These are phyloP conservation scores for Fallopia convolvulus DNA, from an alignment of 148 eudicot species.

Conservation along the genomic window DNA sequence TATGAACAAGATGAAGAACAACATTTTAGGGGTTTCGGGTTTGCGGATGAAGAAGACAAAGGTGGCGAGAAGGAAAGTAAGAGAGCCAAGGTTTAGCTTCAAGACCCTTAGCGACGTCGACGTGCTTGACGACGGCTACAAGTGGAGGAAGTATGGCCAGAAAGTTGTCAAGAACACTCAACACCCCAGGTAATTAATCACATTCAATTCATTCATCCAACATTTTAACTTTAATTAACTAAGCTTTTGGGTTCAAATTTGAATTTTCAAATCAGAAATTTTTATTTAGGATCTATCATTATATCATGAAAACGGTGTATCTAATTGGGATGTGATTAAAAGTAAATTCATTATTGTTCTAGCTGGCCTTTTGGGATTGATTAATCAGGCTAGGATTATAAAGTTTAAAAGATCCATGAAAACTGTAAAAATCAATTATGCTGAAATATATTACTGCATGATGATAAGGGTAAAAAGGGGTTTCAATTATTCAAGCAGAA, in stretches of 20 bases:
- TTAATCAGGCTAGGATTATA: background rate
- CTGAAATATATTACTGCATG: background rate
- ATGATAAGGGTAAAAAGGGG: background rate
- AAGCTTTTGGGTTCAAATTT: no score
- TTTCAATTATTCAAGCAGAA: conserved; percentile 9
- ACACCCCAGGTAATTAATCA: conserved; percentile 54
- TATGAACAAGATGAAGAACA: conserved; percentile 11
- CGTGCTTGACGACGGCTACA: conserved; percentile 83
- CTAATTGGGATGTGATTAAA: conserved; percentile 1
- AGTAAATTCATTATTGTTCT: background rate
- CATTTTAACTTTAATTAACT: no score
- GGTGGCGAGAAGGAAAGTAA: conserved; percentile 58
- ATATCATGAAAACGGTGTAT: background rate
- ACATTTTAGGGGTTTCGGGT: conserved; percentile 27
- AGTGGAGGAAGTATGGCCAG: conserved; percentile 88
- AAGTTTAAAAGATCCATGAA: background rate
- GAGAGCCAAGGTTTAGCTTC: conserved; percentile 87
- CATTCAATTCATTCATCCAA: background rate
- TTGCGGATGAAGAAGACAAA: conserved; percentile 71
- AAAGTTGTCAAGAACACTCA: conserved; percentile 86
- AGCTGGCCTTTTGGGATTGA: background rate
- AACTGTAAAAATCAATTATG: conserved; percentile 1
- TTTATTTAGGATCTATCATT: no score
- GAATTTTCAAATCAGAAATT: no score
- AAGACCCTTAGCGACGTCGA: conserved; percentile 83